A percentile compares a stretch with the other conserved stretches of the same genome.
These are phyloP conservation scores for Capronia coronata DNA, from an alignment of 2,329 filamentous ascomycete species.

Conservation along the genomic window DNA sequence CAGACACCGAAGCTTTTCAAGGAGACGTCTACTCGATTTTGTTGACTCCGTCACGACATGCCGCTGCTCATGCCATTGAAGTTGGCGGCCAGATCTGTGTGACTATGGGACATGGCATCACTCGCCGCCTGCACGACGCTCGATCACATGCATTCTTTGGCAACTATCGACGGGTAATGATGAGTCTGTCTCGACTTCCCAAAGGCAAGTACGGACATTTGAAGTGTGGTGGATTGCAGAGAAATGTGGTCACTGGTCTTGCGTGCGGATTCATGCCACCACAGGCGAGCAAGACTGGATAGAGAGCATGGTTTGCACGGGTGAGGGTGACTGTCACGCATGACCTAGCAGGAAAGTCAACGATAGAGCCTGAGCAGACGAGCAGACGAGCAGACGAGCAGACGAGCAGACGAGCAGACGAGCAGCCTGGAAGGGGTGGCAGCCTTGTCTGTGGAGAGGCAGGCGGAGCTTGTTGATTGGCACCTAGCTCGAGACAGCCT, in stretches of 20 bases:
- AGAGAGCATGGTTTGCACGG: neutral
- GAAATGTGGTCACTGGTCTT: conserved; percentile 37
- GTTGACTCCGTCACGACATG: conserved; percentile 38
- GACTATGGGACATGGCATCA: conserved; percentile 53
- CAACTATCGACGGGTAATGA: conserved; percentile 42
- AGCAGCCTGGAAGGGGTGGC: neutral
- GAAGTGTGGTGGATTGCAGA: conserved; percentile 40
- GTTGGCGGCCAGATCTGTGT: conserved; percentile 45
- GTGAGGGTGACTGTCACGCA: too few species aligned
- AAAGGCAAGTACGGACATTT: conserved; percentile 39
- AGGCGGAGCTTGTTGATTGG: too few species aligned
- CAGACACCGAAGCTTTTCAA: conserved; percentile 35
- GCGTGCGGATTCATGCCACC: conserved; percentile 22
- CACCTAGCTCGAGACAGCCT: too few species aligned
- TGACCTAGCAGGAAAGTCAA: too few species aligned
- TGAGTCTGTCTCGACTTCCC: conserved; percentile 36
- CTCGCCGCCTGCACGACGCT: conserved; percentile 34
- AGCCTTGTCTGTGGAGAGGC: neutral
- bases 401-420: neutral
- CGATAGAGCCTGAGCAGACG: too few species aligned
- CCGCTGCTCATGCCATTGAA: conserved; percentile 45
- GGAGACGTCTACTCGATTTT: conserved; percentile 54
- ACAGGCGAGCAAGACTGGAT: neutral
- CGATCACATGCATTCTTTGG: conserved; percentile 53
- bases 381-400: too few species aligned